These are phyloP conservation scores for Fusarium heterosporum DNA, from an alignment of 2,329 filamentous ascomycete species.

Conservation along the genomic window DNA sequence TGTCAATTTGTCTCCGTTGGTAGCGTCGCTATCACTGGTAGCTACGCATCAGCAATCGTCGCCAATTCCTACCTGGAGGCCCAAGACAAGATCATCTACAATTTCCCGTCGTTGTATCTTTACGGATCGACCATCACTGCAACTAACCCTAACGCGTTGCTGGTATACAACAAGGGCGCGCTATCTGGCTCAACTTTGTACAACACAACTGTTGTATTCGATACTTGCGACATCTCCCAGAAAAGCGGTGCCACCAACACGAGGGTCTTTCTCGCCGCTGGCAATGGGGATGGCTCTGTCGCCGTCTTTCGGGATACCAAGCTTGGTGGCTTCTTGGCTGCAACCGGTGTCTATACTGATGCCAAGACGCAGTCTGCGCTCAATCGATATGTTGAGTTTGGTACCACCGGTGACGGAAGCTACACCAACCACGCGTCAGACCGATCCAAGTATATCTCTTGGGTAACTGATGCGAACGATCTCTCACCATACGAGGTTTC, in stretches of 20 bases:
- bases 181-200: slow-evolving; percentile 44
- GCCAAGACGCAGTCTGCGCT: slow-evolving; percentile 48
- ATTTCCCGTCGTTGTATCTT: slow-evolving; percentile 56
- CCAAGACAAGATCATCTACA: slow-evolving; percentile 56
- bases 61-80: slow-evolving; percentile 60
- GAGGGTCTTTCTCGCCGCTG: slow-evolving; percentile 57
- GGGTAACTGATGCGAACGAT: slow-evolving; percentile 49
- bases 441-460: slow-evolving; percentile 51
- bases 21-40: slow-evolving; percentile 43
- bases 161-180: slow-evolving; percentile 55
- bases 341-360: slow-evolving; percentile 50
- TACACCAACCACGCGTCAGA: slow-evolving; percentile 52
- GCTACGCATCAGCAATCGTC: slow-evolving; percentile 52
- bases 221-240: slow-evolving; percentile 53
- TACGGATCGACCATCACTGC: slow-evolving; percentile 58
- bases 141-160: slow-evolving; percentile 47
- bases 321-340: slow-evolving; percentile 54
- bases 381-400: slow-evolving; percentile 57
- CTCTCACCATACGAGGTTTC: slow-evolving; percentile 46
- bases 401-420: slow-evolving; percentile 55
- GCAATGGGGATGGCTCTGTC: slow-evolving; percentile 55
- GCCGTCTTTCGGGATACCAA: slow-evolving; percentile 56
- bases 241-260: slow-evolving; percentile 48
- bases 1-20: slow-evolving; percentile 58
- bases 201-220: slow-evolving; percentile 57